Evolutionary conservation across 495 filamentous ascomycete genomes (phyloP), one percentile per base, ranked within the genome.

Genomic region (Pseudomonodictys pantanalensis): DNA sequence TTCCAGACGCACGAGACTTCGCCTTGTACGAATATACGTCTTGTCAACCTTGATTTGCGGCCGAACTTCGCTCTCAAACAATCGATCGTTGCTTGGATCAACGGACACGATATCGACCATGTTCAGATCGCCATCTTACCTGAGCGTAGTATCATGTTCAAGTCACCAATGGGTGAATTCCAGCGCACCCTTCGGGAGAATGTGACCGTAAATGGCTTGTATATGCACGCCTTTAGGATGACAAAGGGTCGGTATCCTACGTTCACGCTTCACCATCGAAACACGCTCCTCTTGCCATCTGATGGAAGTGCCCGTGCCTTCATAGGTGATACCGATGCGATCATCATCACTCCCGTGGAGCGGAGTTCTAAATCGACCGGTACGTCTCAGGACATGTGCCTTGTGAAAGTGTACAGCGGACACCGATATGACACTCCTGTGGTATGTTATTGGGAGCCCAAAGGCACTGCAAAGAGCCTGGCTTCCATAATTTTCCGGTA

Each of bases 371-470:
- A 3, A 3, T 18, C 7, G 2, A 32, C 41, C 42, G 39, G 20
- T 17, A 12, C 41, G n/a, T 3, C 18, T 15, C 43, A 58, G 20
- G 43, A 49, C 5, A 3, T 58, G 9, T 58, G 55, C 32, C 69
- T 70, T 10, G 52, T 72, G 54, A 72, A 72, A 54, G 63, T 70
- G 8, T 72, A 67, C 52, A 3, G 6, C 22, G 48, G 25, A 2
- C 22, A 15, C 6, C 23, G 24, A 10, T 17, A 42, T 28, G n/a
- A 43, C 2, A n/a, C 10, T 3, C 29, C 61, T 23, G 32, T 56
- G 8, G 58, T 70, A 35, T 68, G 62, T 1, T 72, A 68, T 33
- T 72, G 69, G 69, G 50, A 50, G 22, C 56, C 64, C 20, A 62
- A 56, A 26, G 52, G 35, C 12, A 70, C 68, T 1, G 50, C 60